Percentiles rank a stretch among this genome's conserved stretches.
Evolutionary conservation across 495 filamentous ascomycete species (phyloP).

Genomic region (Penicillium alfredii): DNA sequence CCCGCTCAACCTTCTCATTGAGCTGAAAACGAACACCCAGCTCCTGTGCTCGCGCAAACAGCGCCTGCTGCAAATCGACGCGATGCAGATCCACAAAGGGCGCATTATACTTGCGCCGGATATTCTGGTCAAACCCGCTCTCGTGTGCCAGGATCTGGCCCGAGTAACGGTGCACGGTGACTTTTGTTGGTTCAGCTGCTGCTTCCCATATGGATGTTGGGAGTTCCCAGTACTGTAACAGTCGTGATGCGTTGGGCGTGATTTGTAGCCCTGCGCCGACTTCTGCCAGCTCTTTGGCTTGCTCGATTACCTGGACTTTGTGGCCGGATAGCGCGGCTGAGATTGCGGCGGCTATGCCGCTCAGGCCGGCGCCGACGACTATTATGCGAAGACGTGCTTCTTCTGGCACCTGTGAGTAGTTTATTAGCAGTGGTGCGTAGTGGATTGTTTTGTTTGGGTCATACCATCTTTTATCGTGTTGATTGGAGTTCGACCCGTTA

Average conservation of each 20-base stretch:
- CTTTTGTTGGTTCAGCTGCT: slow-evolving; percentile 46
- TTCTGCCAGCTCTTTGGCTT: slow-evolving; percentile 54
- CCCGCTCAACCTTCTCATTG: slow-evolving; percentile 35
- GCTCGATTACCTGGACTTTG: slow-evolving; percentile 55
- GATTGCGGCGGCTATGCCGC: slow-evolving; percentile 61
- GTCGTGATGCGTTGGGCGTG: slow-evolving; percentile 50
- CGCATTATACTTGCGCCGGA: slow-evolving; percentile 37
- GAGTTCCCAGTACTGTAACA: slow-evolving; percentile 51
- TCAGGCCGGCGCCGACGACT: slow-evolving; percentile 44
- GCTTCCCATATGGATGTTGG: slow-evolving; percentile 36
- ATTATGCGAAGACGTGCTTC: slow-evolving; percentile 25
- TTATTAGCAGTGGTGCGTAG: no score
- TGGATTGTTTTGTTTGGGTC: no score
- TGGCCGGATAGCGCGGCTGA: slow-evolving; percentile 54
- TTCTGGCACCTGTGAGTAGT: slow-evolving; percentile 21
- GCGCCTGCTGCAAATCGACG: slow-evolving; percentile 49
- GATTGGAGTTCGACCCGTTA: no score
- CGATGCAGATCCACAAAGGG: slow-evolving; percentile 57
- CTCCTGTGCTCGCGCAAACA: slow-evolving; percentile 45
- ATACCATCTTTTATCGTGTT: no score
- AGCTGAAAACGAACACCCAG: slow-evolving; percentile 48
- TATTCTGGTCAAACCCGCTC: slow-evolving; percentile 37
- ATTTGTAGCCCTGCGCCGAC: slow-evolving; percentile 50
- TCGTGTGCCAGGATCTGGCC: slow-evolving; percentile 49
- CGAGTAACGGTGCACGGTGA: slow-evolving; percentile 55